These are phyloP conservation scores for Mycena floridula DNA, from an alignment of 768 basidiomycete species.

Conservation along the genomic window DNA sequence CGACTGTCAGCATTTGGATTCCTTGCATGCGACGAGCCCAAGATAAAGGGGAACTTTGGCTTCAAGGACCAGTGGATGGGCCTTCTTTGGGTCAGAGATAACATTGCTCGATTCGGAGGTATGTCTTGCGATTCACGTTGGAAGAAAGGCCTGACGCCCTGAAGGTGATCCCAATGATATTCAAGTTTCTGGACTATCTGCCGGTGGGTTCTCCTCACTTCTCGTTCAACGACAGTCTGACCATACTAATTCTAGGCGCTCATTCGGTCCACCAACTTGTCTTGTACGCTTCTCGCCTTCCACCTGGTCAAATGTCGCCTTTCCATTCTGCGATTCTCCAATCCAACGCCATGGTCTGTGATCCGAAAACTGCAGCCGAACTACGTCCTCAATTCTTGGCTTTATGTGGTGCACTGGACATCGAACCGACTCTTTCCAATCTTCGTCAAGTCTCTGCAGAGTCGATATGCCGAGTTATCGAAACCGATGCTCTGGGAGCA, in stretches of 20 bases:
- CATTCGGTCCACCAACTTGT: conserved; percentile 74
- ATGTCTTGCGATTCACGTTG: conserved; percentile 4
- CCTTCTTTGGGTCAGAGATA: conserved; percentile 63
- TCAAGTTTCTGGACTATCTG: conserved; percentile 65
- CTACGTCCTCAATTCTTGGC: conserved; percentile 58
- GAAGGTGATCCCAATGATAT: conserved; percentile 57
- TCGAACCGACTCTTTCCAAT: conserved; percentile 47
- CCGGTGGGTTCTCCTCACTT: conserved; percentile 36
- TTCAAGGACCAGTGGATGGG: conserved; percentile 85
- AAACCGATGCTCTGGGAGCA: conserved; percentile 45
- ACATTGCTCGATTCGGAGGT: conserved; percentile 70
- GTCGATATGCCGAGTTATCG: conserved; percentile 51
- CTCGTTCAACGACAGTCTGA: neutral
- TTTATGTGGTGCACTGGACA: conserved; percentile 46
- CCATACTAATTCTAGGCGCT: conserved; percentile 36
- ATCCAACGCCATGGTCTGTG: conserved; percentile 71
- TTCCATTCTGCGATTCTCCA: conserved; percentile 63
- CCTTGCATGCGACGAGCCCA: conserved; percentile 57
- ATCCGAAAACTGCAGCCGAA: conserved; percentile 55
- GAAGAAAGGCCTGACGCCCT: conserved; percentile 1
- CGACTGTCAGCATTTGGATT: conserved; percentile 75
- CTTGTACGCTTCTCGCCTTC: conserved; percentile 61
- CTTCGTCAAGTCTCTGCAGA: conserved; percentile 39
- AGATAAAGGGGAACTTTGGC: conserved; percentile 68
- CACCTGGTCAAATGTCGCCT: conserved; percentile 48